Percentiles rank a stretch among this genome's conserved stretches.
Evolutionary conservation across 1,139 yeast species (phyloP).

Genomic region (Pichia sp.): DNA sequence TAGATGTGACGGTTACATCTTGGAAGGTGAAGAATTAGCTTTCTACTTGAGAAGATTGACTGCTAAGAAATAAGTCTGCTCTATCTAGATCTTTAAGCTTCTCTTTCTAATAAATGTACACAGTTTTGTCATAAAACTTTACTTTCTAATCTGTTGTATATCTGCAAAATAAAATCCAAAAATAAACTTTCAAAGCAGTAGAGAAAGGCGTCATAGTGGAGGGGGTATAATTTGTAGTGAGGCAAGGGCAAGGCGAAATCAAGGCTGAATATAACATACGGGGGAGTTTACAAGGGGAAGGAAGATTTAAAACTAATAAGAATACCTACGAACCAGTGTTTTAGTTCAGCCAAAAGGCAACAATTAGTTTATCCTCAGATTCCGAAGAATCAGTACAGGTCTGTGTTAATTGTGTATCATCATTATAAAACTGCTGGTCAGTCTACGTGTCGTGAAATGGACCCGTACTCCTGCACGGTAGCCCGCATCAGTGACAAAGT

Average conservation of each 20-base stretch:
- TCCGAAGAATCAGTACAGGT: slow-evolving; percentile 51
- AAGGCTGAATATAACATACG: background rate
- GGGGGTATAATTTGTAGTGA: too few species aligned
- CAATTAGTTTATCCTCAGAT: slow-evolving; percentile 26
- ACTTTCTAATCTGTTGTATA: slow-evolving; percentile 5
- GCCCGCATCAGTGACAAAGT: background rate
- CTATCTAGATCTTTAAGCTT: slow-evolving; percentile 2
- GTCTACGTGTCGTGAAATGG: background rate
- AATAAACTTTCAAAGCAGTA: background rate
- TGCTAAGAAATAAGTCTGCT: slow-evolving; percentile 84
- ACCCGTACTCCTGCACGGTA: slow-evolving; percentile 1
- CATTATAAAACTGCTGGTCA: slow-evolving; percentile 26
- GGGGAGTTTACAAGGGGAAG: background rate
- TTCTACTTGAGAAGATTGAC: slow-evolving; percentile 99
- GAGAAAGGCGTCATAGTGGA: too few species aligned
- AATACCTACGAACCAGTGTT: background rate
- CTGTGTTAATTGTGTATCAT: slow-evolving; percentile 52
- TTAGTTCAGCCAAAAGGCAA: slow-evolving; percentile 24
- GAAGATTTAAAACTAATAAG: too few species aligned
- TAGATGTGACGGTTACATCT: slow-evolving; percentile 99
- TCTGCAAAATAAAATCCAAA: slow-evolving; percentile 4
- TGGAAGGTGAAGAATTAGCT: slow-evolving; percentile 99
- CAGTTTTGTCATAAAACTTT: slow-evolving; percentile 3
- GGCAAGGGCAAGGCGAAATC: too few species aligned
- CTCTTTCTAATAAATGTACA: slow-evolving; percentile 5